These are phyloP conservation scores for Amanita exitialis DNA, from an alignment of 768 basidiomycete species.

Conservation along the genomic window DNA sequence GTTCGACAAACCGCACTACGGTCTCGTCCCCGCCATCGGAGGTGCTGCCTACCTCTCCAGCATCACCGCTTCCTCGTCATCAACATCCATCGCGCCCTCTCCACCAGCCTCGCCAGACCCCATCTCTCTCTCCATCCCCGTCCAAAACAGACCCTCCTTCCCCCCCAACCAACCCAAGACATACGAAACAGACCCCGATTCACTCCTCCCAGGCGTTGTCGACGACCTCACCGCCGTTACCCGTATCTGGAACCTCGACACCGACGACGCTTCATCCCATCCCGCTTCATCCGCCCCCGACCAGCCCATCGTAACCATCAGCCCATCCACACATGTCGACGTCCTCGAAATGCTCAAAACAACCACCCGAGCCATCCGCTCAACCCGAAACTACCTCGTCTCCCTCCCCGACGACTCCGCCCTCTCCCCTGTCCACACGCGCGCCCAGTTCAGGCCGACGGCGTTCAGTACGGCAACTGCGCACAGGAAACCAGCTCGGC, in stretches of 20 bases:
- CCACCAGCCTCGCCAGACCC: background rate
- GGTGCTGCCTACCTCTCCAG: conserved; percentile 36
- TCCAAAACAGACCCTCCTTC: conserved; percentile 33
- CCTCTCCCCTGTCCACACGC: conserved; percentile 34
- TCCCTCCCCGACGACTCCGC: conserved; percentile 64
- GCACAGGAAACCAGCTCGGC: conserved; percentile 25
- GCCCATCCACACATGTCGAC: conserved; percentile 25
- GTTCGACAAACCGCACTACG: conserved; percentile 42
- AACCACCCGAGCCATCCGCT: conserved; percentile 74
- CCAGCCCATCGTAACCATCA: conserved; percentile 12
- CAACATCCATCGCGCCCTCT: background rate
- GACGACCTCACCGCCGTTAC: conserved; percentile 61
- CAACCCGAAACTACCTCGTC: conserved; percentile 75
- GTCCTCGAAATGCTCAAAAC: conserved; percentile 65
- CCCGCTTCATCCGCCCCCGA: background rate
- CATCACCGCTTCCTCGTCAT: conserved; percentile 29
- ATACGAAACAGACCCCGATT: conserved; percentile 67
- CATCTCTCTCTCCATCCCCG: conserved; percentile 60
- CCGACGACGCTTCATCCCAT: background rate
- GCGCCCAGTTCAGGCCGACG: conserved; percentile 48
- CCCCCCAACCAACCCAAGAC: conserved; percentile 40
- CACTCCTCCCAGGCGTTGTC: conserved; percentile 66
- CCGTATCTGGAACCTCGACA: conserved; percentile 48
- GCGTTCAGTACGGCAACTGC: conserved; percentile 18
- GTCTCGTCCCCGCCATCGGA: conserved; percentile 72